Evolutionary conservation across 1,284 basidiomycete species (phyloP).

Genomic region (Kalmanozyma brasiliensis): DNA sequence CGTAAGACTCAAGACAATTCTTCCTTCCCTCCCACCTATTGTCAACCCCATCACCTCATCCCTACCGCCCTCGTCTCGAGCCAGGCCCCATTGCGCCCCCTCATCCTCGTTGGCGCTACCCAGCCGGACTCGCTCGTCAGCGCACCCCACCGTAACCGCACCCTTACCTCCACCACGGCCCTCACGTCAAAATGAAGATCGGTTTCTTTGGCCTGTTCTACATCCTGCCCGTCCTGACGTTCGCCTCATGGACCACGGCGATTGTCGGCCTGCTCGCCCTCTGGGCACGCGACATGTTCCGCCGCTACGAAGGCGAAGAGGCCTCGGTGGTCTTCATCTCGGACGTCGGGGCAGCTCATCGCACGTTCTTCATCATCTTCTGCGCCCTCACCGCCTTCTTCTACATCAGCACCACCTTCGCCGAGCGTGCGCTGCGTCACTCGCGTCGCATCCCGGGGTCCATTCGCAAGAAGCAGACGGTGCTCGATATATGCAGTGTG

Average conservation of each 20-base stretch:
- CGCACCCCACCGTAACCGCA: background rate
- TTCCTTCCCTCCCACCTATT: too few species aligned
- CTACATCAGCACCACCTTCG: constrained; percentile 69
- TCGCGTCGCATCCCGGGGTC: constrained; percentile 71
- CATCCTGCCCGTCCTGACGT: constrained; percentile 51
- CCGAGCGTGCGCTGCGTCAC: constrained; percentile 71
- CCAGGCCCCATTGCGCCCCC: too few species aligned
- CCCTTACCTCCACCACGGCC: background rate
- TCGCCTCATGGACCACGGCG: constrained; percentile 50
- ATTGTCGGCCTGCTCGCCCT: constrained; percentile 66
- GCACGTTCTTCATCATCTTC: constrained; percentile 61
- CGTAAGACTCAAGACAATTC: background rate
- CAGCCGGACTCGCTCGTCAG: too few species aligned
- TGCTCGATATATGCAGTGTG: constrained; percentile 69
- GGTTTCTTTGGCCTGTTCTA: constrained; percentile 46
- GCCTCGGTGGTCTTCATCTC: constrained; percentile 70
- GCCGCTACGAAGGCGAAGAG: constrained; percentile 67
- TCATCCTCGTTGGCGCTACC: too few species aligned
- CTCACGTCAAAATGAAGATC: constrained; percentile 32
- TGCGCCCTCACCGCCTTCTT: constrained; percentile 45
- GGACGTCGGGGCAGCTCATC: constrained; percentile 70
- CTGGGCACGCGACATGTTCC: constrained; percentile 69
- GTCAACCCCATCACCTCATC: too few species aligned
- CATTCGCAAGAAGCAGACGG: constrained; percentile 67
- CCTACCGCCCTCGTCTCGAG: too few species aligned